These are phyloP conservation scores for Mixia osmundae DNA, from an alignment of 1,284 basidiomycete species.

Conservation along the genomic window DNA sequence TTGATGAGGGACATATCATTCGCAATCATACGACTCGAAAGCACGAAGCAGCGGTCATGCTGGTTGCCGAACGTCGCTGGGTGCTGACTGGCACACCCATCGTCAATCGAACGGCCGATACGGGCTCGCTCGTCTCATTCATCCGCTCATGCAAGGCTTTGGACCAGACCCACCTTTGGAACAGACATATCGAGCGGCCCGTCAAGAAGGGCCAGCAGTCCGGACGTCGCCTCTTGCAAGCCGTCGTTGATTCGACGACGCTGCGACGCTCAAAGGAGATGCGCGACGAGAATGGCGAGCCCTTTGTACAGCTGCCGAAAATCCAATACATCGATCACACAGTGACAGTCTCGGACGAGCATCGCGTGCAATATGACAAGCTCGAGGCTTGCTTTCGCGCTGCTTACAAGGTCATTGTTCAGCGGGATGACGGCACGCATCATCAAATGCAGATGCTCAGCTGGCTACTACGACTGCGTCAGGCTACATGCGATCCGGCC, in stretches of 20 bases:
- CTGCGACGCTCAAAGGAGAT: conserved; percentile 53
- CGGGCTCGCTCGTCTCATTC: conserved; percentile 61
- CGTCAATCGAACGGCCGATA: conserved; percentile 50
- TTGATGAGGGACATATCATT: conserved; percentile 70
- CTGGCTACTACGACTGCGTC: conserved; percentile 64
- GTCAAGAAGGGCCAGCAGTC: not conserved
- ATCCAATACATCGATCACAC: conserved; percentile 32
- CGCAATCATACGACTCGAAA: conserved; percentile 67
- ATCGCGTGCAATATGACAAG: conserved; percentile 48
- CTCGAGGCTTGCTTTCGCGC: not conserved
- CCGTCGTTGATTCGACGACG: conserved; percentile 57
- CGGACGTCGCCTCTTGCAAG: conserved; percentile 31
- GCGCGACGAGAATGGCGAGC: conserved; percentile 49
- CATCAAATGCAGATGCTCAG: conserved; percentile 55
- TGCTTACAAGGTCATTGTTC: too few species aligned
- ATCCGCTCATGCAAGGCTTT: conserved; percentile 54
- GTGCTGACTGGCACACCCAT: conserved; percentile 31
- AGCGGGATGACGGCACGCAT: too few species aligned
- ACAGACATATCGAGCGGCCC: not conserved
- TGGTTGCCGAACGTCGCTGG: conserved; percentile 32
- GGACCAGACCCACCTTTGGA: conserved; percentile 37
- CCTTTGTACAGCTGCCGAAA: conserved; percentile 47
- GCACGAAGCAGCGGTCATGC: conserved; percentile 40
- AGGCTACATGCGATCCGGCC: conserved; percentile 55
- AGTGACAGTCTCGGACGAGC: conserved; percentile 41